These are phyloP conservation scores for Tulasnella calospora DNA, from an alignment of 768 basidiomycete species.

Conservation along the genomic window DNA sequence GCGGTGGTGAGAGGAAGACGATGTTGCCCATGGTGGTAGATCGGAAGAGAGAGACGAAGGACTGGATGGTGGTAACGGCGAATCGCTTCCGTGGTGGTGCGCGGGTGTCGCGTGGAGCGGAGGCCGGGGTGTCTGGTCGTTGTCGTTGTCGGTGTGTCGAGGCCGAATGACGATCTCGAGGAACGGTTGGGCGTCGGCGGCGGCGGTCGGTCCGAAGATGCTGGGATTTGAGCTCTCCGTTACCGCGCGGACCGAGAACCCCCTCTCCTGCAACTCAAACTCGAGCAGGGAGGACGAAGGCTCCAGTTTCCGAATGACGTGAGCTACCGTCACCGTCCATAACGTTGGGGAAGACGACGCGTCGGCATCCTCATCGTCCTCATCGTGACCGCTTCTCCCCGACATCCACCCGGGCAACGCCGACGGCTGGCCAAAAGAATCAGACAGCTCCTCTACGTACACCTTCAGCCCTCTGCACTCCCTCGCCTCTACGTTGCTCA, in stretches of 20 bases:
- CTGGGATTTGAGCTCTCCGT: no score
- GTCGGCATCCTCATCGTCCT: neutral
- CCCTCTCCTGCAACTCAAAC: neutral
- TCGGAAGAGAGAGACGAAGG: neutral
- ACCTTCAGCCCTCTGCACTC: neutral
- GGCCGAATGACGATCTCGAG: neutral
- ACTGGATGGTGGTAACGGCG: neutral
- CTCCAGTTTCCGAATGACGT: neutral
- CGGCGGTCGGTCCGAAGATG: no score
- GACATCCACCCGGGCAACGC: neutral
- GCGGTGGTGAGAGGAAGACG: neutral
- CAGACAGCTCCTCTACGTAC: neutral
- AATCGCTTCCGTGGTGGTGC: neutral
- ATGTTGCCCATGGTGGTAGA: neutral
- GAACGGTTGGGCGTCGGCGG: neutral
- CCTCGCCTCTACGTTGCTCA: neutral
- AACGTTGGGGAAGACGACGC: neutral
- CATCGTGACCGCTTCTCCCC: neutral
- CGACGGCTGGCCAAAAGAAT: neutral
- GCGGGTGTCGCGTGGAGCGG: neutral
- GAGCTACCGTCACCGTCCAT: neutral
- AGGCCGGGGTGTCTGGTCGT: neutral
- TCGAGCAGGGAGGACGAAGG: neutral
- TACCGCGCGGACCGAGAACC: neutral
- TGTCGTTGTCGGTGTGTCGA: neutral